Conservation (phyloP, 148 eudicot species). For the Heliosperma pusillum region DNA sequence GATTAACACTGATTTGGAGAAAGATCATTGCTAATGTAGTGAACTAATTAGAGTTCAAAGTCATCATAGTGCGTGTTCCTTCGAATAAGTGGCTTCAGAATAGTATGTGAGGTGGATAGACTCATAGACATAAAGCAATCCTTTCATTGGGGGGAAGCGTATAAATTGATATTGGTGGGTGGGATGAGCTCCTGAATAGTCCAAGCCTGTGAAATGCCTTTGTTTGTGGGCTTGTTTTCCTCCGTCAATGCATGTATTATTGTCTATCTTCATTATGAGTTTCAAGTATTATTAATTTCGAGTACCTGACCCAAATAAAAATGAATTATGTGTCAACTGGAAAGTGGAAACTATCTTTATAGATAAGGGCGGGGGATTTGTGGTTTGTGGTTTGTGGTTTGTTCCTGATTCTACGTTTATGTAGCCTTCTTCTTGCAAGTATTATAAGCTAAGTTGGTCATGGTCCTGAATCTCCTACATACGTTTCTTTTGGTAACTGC, state of each 20-base stretch:
- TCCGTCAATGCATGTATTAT: background rate
- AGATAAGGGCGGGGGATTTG: background rate
- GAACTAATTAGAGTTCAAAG: background rate
- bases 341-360: background rate
- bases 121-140: background rate
- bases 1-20: background rate
- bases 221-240: background rate
- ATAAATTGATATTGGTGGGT: background rate
- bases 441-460: background rate
- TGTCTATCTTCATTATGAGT: background rate
- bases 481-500: constrained; percentile 29
- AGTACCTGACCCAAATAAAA: background rate
- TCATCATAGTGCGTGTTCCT: background rate
- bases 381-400: background rate
- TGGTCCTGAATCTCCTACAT: constrained; percentile 10
- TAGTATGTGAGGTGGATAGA: no score
- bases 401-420: background rate
- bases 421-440: background rate
- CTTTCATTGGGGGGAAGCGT: background rate
- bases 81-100: background rate
- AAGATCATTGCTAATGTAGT: background rate
- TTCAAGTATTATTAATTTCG: background rate
- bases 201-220: background rate
- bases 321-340: background rate
- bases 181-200: background rate